phyloP scores from a whole-genome alignment of 495 filamentous ascomycete species.

The Tuber indicum region DNA sequence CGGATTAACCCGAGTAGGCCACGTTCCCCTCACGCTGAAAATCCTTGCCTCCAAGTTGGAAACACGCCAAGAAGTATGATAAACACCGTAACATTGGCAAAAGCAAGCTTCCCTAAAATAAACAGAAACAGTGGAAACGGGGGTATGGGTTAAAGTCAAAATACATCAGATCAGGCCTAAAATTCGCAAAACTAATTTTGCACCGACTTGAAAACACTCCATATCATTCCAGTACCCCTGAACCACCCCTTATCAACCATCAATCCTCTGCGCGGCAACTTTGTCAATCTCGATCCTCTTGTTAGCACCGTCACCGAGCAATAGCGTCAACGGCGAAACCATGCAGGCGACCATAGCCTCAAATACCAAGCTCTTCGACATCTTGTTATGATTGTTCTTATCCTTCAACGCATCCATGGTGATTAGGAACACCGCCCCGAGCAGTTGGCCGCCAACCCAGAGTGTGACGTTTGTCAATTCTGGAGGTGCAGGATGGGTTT shows the following conservation, averaged over 20 bases:
- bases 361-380: conserved; percentile 60
- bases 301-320: conserved; percentile 55
- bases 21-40: background rate
- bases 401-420: conserved; percentile 72
- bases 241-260: background rate
- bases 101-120: background rate
- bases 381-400: conserved; percentile 41
- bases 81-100: background rate
- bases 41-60: background rate
- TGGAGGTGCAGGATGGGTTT: conserved; percentile 80
- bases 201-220: background rate
- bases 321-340: conserved; percentile 60
- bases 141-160: background rate
- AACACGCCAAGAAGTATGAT: background rate
- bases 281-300: conserved; percentile 57
- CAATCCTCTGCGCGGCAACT: background rate
- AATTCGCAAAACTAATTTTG: background rate
- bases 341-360: conserved; percentile 61
- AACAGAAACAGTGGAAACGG: background rate
- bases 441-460: conserved; percentile 73
- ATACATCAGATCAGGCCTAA: background rate
- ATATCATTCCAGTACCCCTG: background rate
- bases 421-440: conserved; percentile 78
- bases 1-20: background rate
- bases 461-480: conserved; percentile 75